Base-by-base conservation (phyloP, 2,329 filamentous ascomycete genomes). In the Aspergillus brasiliensis region DNA sequence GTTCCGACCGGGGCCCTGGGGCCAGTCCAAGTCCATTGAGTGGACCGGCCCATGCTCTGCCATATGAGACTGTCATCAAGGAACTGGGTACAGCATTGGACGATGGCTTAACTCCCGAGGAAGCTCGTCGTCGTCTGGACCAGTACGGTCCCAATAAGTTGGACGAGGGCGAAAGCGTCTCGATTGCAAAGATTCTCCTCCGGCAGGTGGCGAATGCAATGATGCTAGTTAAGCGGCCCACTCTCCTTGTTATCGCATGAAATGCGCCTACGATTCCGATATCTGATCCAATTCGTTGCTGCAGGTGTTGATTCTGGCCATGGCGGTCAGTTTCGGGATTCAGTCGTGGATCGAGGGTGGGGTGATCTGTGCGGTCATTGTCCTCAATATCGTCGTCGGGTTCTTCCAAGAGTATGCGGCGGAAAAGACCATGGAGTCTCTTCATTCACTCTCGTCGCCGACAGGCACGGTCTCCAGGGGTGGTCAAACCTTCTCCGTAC, bases 261-360 rank as follows among this genome's bases (percentile, higher is more conserved):
- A 52, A 37, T 3, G 34, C 40, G n/a, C 6, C 8, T 2, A 28
- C 0, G 31, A 34, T 34, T 34, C 11, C 15, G n/a, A n/a, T 19
- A 7, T 25, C 23, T 21, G 11, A 8, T 23, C 23, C 11, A 47
- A 23, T 7, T 13, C 19, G 5, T 27, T 27, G 19, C 56, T 60
- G 44, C 8, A 91, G 88, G 88, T 91, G 60, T 87, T 93, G 65
- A 84, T 92, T 68, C 87, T 91, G 70, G 90, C 90, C 67, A 91
- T 91, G 86, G 87, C 86, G 59, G 81, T 84, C 53, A 82, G 81
- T 69, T 84, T 83, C 67, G 84, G 82, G 34, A 83, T 85, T 23
- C 73, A 80, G 34, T 84, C 85, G 60, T 86, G 80, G 70, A 82
- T 87, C 56, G 84, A 87, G 75, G 84, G 84, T 21, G 84, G 82